Evolutionary conservation across 2,329 filamentous ascomycete species (phyloP).

Genomic region (Pleoardoris graminearum): DNA sequence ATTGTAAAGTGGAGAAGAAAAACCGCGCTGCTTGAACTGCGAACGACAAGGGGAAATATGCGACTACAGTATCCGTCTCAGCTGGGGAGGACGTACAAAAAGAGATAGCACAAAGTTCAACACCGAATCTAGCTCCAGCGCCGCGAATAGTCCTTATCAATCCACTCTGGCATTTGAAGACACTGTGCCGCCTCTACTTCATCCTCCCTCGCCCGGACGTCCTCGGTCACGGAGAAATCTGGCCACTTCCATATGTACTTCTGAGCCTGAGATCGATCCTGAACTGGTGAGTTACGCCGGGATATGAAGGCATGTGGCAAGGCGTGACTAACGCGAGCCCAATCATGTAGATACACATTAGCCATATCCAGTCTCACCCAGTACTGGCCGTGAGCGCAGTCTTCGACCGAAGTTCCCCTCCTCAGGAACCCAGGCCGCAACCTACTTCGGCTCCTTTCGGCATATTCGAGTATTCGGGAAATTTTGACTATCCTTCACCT

Average conservation of each 20-base stretch:
- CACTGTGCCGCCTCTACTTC: conserved; percentile 23
- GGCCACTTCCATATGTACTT: conserved; percentile 25
- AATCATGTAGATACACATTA: conserved; percentile 10
- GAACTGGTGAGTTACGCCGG: conserved; percentile 19
- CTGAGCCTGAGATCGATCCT: conserved; percentile 33
- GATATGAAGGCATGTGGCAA: not conserved
- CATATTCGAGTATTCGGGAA: conserved; percentile 21
- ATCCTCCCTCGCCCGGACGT: conserved; percentile 21
- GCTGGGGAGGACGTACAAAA: conserved; percentile 75
- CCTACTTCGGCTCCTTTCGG: conserved; percentile 18
- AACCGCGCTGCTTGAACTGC: conserved; percentile 73
- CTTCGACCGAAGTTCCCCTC: conserved; percentile 22
- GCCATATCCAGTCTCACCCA: conserved; percentile 20
- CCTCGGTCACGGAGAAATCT: conserved; percentile 21
- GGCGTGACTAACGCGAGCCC: not conserved
- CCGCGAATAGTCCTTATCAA: conserved; percentile 34
- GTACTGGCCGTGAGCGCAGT: conserved; percentile 13
- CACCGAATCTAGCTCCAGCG: conserved; percentile 29
- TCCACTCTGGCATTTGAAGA: conserved; percentile 36
- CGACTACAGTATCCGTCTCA: conserved; percentile 79
- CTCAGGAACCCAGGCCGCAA: conserved; percentile 9
- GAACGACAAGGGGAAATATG: conserved; percentile 71
- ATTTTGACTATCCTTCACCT: conserved; percentile 32
- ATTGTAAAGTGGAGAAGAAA: conserved; percentile 66
- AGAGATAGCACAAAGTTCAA: conserved; percentile 55